These are phyloP conservation scores for Tetrahymena borealis DNA, from an alignment of 73 alveolate species.

Conservation along the genomic window DNA sequence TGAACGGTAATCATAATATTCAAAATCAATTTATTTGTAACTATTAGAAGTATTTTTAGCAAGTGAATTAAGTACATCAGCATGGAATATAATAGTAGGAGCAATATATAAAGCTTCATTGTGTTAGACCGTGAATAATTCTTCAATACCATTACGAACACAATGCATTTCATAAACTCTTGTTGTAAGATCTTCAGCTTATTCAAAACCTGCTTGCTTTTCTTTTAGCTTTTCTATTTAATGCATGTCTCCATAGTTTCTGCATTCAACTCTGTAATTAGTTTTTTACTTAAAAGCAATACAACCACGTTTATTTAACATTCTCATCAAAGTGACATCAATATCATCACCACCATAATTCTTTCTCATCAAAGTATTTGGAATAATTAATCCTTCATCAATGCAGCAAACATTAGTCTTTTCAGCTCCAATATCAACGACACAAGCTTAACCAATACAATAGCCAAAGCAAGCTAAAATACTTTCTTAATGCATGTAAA, in stretches of 20 bases:
- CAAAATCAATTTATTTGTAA: conserved; percentile 6
- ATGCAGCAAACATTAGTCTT: conserved; percentile 85
- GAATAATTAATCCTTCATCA: conserved; percentile 93
- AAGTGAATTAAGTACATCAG: conserved; percentile 18
- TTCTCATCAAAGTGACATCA: conserved; percentile 54
- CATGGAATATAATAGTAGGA: conserved; percentile 9
- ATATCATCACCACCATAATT: conserved; percentile 94
- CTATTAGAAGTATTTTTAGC: neutral
- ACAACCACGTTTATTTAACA: conserved; percentile 18
- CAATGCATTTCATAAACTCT: conserved; percentile 25
- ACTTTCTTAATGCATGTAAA: conserved; percentile 90
- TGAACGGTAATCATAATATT: conserved; percentile 26
- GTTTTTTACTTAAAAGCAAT: conserved; percentile 10
- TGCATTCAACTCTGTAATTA: neutral
- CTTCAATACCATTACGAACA: conserved; percentile 13
- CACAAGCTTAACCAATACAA: conserved; percentile 87
- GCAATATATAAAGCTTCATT: conserved; percentile 32
- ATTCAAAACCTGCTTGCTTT: conserved; percentile 16
- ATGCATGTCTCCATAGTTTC: conserved; percentile 27
- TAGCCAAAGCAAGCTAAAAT: conserved; percentile 95
- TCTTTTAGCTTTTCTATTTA: conserved; percentile 40
- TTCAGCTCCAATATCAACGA: conserved; percentile 94
- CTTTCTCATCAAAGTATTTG: conserved; percentile 80
- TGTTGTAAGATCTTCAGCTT: conserved; percentile 23
- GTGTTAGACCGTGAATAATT: conserved; percentile 18